Conservation (phyloP, 164 flowering plant genomes). For the Sedum album region DNA sequence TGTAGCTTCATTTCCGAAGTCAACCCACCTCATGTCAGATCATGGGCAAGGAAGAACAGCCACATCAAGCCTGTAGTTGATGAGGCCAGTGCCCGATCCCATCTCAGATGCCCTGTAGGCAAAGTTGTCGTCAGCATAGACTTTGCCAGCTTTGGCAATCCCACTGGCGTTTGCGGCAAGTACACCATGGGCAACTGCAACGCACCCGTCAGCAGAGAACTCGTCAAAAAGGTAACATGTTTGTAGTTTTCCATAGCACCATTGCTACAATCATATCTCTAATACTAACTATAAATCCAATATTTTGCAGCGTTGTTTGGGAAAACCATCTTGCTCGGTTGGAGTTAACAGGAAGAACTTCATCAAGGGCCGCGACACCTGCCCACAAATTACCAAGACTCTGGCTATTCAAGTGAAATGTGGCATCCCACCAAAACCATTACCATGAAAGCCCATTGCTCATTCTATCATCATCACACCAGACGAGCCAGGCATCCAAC, state of each 20-base stretch:
- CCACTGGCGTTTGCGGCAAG: slow-evolving; percentile 56
- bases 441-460: background rate
- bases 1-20: background rate
- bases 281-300: background rate
- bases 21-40: background rate
- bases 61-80: slow-evolving; percentile 26
- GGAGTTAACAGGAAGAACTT: slow-evolving; percentile 28
- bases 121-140: slow-evolving; percentile 42
- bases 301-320: slow-evolving; percentile 58
- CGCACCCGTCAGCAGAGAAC: slow-evolving; percentile 13
- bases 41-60: slow-evolving; percentile 17
- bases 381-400: slow-evolving; percentile 37
- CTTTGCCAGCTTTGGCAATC: slow-evolving; percentile 17
- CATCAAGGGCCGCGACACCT: slow-evolving; percentile 20
- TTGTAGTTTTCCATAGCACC: background rate
- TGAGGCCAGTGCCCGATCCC: slow-evolving; percentile 25
- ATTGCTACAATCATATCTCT: background rate
- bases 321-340: slow-evolving; percentile 36
- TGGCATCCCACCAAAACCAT: background rate
- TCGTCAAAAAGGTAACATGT: slow-evolving; percentile 23
- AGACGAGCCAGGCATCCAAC: background rate
- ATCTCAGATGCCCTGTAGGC: slow-evolving; percentile 43
- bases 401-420: slow-evolving; percentile 68
- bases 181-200: slow-evolving; percentile 21
- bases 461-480: background rate